A percentile compares a stretch with the other conserved stretches of the same genome.
These are phyloP conservation scores for Waltergamsia citrina DNA, from an alignment of 2,329 filamentous ascomycete species.

Conservation along the genomic window DNA sequence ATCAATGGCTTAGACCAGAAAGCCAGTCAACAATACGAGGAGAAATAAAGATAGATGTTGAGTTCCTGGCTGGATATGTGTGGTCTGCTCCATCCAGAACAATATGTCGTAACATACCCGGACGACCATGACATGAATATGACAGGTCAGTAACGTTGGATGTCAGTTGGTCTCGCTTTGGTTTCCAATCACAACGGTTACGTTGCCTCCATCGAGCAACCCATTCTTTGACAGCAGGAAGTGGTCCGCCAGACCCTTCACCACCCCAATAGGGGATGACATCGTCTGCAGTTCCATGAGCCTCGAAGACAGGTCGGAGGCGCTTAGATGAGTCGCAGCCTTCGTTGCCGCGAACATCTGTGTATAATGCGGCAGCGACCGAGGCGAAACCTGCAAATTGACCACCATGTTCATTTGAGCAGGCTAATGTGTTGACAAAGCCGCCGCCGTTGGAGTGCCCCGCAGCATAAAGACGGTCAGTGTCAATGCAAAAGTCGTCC, in stretches of 20 bases:
- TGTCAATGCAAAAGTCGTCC: slow-evolving; percentile 26
- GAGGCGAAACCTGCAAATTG: slow-evolving; percentile 31
- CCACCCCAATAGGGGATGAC: slow-evolving; percentile 15
- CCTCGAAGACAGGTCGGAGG: slow-evolving; percentile 1
- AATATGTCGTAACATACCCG: slow-evolving; percentile 9
- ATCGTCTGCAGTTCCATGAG: slow-evolving; percentile 2
- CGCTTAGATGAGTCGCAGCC: slow-evolving; percentile 22
- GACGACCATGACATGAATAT: background rate
- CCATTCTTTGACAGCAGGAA: slow-evolving; percentile 33
- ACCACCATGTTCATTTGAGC: slow-evolving; percentile 21
- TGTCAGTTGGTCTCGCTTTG: too few species aligned
- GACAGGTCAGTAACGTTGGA: background rate
- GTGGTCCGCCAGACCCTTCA: slow-evolving; percentile 24
- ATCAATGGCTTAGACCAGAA: too few species aligned
- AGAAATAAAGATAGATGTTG: background rate
- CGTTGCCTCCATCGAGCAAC: slow-evolving; percentile 25
- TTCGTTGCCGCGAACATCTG: slow-evolving; percentile 14
- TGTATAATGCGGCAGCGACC: slow-evolving; percentile 31
- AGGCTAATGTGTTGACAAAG: slow-evolving; percentile 30
- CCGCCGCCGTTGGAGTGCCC: slow-evolving; percentile 36
- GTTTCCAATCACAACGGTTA: slow-evolving; percentile 6
- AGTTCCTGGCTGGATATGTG: background rate
- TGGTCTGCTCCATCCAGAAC: slow-evolving; percentile 9
- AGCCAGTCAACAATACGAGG: background rate
- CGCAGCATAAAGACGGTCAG: slow-evolving; percentile 28